Evolutionary conservation across 2,329 filamentous ascomycete species (phyloP), one percentile per base, ranked within the genome.

Genomic region (Colletotrichum sansevieriae): DNA sequence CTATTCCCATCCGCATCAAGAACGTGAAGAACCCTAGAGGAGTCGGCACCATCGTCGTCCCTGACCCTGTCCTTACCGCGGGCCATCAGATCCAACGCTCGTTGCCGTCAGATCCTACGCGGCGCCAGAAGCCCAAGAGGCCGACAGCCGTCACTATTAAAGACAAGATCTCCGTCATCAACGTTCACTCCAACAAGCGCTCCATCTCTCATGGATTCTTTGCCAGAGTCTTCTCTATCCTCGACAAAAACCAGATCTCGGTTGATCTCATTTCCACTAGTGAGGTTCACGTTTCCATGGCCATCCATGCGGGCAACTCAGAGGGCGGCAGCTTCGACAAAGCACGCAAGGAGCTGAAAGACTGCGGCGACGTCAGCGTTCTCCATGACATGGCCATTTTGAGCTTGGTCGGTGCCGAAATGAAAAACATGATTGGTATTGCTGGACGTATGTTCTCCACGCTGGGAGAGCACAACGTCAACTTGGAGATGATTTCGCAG

Each of bases 401-500:
- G 70, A 97, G 94, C 75, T 83, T 99, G 60, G 95, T 99, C 0
- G 96, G 96, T 56, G 93, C 93, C 70, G 94, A 98, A 80, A 93
- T 99, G 91, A 97, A 97, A 84, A 96, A 97, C 80, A 98, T 98
- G 94, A 86, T 93, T 65, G 96, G 96, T 71, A 94, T 99, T 71
- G 93, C 93, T 8, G 96, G 96, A 33, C 90, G 88, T 74, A 98
- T 99, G 92, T 98, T 99, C 80, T 93, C 92, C 55, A 97, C 95
- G 1, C 84, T 99, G 18, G 96, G 96, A 49, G 93, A 98, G 77
- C 92, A 97, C 78, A 92, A 93, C 74, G 91, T 99, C 77, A 99
- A 99, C 78, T 94, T 99, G 74, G 96, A 99, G 83, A 99, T 99
- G 96, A 99, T 99, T 73, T 97, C 94, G 25, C 96, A 99, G 83